Evolutionary conservation across 495 filamentous ascomycete species (phyloP), one percentile per base, ranked within the genome.

Genomic region (Aspergillus bertholletiae): DNA sequence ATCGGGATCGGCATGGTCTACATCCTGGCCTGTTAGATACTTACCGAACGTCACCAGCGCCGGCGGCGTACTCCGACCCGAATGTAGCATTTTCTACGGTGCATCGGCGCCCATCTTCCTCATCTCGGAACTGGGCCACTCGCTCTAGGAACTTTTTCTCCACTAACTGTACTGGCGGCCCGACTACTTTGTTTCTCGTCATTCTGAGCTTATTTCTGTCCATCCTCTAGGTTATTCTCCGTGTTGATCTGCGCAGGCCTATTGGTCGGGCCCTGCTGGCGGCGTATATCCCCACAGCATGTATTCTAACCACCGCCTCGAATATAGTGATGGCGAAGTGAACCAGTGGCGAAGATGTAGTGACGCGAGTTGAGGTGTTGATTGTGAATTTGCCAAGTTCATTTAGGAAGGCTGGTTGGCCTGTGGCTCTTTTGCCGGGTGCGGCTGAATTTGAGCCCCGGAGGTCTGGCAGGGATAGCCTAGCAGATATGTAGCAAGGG

Each of bases 311-410:
- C 7, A 83, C 79, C 50, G 80, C 80, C 6, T 81, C 78, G 53
- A 83, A 83, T 63, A 78, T 83, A 30, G 78, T 83, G 5, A 83
- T 81, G 79, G 81, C 79, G 28, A 67, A 76, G 22, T 70, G 76
- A 15, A 74, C 79, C 5, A 78, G 80, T 5, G 78, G 80, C 5
- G 80, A 81, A 53, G 80, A 83, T 60, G 78, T 79, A 12, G 79
- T 79, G 3, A 78, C 80, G 22, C 61, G 81, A 22, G 78, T 80
- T 20, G 78, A 80, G 59, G 80, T 83, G 1, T 59, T 83, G 45
- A 63, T 83, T 43, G 80, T 78, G n/a, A 83, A 81, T 66, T 57
- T 80, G 17, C 58, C 78, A 13, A 79, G 78, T 0, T 76, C 80
- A 4, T 77, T 83, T 59, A 47, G 81, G 35, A 76, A 78, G 12